These are phyloP conservation scores for Narthecium ossifragum DNA, from an alignment of 106 monocot species.

Conservation along the genomic window DNA sequence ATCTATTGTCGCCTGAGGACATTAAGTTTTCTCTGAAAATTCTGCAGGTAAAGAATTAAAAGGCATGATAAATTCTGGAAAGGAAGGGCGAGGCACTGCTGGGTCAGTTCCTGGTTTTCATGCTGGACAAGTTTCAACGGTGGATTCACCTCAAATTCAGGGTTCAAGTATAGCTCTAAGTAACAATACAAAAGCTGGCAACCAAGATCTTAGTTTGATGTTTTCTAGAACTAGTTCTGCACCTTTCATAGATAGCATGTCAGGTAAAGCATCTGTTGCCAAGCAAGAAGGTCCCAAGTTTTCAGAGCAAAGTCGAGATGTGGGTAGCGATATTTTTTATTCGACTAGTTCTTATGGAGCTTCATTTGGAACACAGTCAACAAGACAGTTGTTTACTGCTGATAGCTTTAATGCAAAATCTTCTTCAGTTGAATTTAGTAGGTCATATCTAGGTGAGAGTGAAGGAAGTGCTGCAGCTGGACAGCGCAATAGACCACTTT, in stretches of 20 bases:
- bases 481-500: neutral
- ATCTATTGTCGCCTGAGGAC: no score
- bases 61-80: constrained; percentile 1
- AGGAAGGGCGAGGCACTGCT: neutral
- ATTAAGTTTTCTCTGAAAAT: no score
- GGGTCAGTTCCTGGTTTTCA: neutral
- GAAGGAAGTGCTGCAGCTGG: constrained; percentile 14
- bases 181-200: neutral
- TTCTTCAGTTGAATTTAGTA: constrained; percentile 17
- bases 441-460: constrained; percentile 10
- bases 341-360: constrained; percentile 13
- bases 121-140: neutral
- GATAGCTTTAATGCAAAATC: constrained; percentile 15
- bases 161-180: neutral
- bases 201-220: neutral
- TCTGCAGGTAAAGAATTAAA: constrained; percentile 13
- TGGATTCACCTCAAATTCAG: constrained; percentile 1
- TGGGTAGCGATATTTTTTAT: neutral
- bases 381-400: constrained; percentile 9
- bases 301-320: constrained; percentile 11
- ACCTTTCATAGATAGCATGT: constrained; percentile 2
- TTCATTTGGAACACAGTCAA: constrained; percentile 14
- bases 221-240: constrained; percentile 5
- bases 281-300: constrained; percentile 7
- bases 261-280: constrained; percentile 11